Base-by-base conservation (phyloP, 768 basidiomycete species). In the Lactarius hengduanensis region DNA sequence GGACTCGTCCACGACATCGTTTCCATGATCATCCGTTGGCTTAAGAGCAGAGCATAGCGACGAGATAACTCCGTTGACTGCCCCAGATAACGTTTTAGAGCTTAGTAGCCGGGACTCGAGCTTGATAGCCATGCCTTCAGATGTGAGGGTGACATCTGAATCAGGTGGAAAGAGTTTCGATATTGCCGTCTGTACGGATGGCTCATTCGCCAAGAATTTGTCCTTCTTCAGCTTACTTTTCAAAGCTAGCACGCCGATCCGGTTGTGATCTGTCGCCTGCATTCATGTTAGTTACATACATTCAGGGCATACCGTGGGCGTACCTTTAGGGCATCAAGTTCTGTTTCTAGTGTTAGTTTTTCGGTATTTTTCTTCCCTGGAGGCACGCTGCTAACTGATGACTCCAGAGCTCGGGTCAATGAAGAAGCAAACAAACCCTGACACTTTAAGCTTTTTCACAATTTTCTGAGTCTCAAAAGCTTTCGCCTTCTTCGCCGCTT, bases 401-500 rank as follows among this genome's bases (percentile, higher is more conserved):
- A 56, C 11, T 8, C 26, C 9, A 38, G 45, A 43, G 20, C 13
- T 13, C 22, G 13, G 10, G 58, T 41, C 40, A 13, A 61, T 41
- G 47, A 34, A n/a, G n/a, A 59, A 54, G 57, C 40, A n/a, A 34
- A 68, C 79, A 59, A 68, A 91, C 91, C 89, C 79, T 34, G 88
- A 75, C 30, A 80, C 82, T 75, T 91, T 94, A 34, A 95, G 77
- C 76, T 85, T 87, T 80, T 94, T 96, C 65, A 94, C 83, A n/a
- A 89, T 76, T 74, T 89, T 90, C 75, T 89, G 91, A 0, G 84
- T 85, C 78, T 96, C 94, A 67, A 92, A 91, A 0, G 83, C 77
- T 74, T 86, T 92, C 11, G 90, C 89, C 72, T 89, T 92, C 79
- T 93, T 96, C 34, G 89, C 84, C 5, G 88, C 84, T 71, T 90